phyloP scores from a whole-genome alignment of 352 stramenopile species.

The Stramenopiles sp. region DNA sequence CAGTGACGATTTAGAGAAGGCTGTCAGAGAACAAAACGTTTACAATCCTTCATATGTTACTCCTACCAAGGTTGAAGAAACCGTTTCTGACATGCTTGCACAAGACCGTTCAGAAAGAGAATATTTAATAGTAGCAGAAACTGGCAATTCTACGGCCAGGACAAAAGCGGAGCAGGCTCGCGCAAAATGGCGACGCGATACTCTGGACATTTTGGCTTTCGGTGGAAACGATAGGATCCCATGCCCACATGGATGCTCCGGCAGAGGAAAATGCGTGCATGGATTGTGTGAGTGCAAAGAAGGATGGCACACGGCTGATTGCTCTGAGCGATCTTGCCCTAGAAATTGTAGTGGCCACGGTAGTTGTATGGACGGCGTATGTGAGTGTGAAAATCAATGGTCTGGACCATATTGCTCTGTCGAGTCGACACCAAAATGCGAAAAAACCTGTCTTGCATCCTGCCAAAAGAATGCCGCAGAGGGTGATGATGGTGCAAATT shows the following conservation, averaged over 20 bases:
- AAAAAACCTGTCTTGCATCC: background rate
- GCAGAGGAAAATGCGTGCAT: background rate
- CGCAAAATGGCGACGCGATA: background rate
- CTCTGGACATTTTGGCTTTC: background rate
- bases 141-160: background rate
- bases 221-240: background rate
- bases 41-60: background rate
- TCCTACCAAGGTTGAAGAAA: background rate
- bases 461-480: background rate
- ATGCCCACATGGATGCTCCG: background rate
- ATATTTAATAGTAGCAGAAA: background rate
- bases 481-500: background rate
- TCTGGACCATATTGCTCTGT: background rate
- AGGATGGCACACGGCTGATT: background rate
- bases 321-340: background rate
- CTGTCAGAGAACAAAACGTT: background rate
- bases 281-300: background rate
- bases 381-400: background rate
- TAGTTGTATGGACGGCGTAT: constrained; percentile 39
- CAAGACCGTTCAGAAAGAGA: background rate
- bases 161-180: background rate
- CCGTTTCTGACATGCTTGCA: background rate
- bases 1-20: background rate
- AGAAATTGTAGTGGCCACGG: background rate
- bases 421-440: background rate